Evolutionary conservation across 2,329 filamentous ascomycete genomes (phyloP).

Genomic region (Grosmannia clavigera): DNA sequence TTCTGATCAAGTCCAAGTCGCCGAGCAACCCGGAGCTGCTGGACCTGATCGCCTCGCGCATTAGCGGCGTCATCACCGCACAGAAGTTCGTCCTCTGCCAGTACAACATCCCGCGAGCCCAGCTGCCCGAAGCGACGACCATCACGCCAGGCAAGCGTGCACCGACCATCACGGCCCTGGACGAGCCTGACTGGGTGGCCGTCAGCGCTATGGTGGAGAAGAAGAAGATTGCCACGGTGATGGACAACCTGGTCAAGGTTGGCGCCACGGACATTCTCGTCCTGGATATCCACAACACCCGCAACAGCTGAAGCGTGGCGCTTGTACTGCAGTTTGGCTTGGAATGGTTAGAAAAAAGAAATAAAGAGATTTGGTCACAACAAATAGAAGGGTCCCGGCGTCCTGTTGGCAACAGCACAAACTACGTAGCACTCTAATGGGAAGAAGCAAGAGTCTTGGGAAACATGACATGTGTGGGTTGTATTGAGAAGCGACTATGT

Average conservation of each 20-base stretch:
- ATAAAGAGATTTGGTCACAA: not conserved
- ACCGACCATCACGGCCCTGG: constrained; percentile 79
- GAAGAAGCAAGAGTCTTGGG: not conserved
- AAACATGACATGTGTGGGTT: not conserved
- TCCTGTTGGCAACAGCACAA: not conserved
- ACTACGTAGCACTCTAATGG: not conserved
- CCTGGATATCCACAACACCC: constrained; percentile 67
- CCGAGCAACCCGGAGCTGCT: constrained; percentile 72
- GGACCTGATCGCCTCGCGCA: constrained; percentile 72
- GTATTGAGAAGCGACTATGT: not conserved
- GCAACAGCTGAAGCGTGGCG: constrained; percentile 13
- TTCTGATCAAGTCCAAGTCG: constrained; percentile 81
- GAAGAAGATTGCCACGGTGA: constrained; percentile 70
- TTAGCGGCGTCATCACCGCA: constrained; percentile 87
- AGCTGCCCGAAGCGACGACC: constrained; percentile 52
- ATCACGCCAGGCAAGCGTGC: constrained; percentile 92
- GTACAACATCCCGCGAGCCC: constrained; percentile 74
- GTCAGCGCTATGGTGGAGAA: constrained; percentile 88
- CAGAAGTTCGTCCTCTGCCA: constrained; percentile 91
- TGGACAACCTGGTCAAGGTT: constrained; percentile 68
- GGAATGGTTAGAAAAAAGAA: not conserved
- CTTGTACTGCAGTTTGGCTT: not conserved
- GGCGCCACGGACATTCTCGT: constrained; percentile 81
- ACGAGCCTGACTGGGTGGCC: constrained; percentile 87
- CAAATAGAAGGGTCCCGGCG: not conserved